Evolutionary conservation across 1,139 yeast genomes (phyloP).

Genomic region (Yarrowia galli): DNA sequence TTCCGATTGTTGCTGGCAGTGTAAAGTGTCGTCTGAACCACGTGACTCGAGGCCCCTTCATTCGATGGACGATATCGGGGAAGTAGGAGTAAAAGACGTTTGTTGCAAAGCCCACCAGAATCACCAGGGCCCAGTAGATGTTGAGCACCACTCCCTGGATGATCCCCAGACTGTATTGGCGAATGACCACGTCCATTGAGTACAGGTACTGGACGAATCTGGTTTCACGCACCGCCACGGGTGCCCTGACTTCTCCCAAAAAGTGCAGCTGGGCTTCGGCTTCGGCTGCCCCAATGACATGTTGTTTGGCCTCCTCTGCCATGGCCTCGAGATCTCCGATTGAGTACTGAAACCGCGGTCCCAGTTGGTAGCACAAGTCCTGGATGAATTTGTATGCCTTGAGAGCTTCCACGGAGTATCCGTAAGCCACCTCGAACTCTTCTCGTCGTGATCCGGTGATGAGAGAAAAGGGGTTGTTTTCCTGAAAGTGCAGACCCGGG

Average conservation of each 20-base stretch:
- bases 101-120: constrained; percentile 42
- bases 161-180: constrained; percentile 29
- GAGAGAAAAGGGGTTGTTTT: constrained; percentile 28
- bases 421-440: constrained; percentile 19
- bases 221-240: constrained; percentile 22
- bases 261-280: constrained; percentile 28
- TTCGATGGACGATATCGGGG: constrained; percentile 42
- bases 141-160: constrained; percentile 43
- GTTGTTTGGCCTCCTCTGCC: constrained; percentile 1
- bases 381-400: constrained; percentile 36
- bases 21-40: constrained; percentile 47
- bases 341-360: constrained; percentile 31
- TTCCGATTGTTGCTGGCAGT: constrained; percentile 49
- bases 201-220: constrained; percentile 29
- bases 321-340: constrained; percentile 21
- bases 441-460: constrained; percentile 7
- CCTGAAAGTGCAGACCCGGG: constrained; percentile 28
- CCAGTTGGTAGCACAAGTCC: constrained; percentile 27
- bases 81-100: constrained; percentile 41
- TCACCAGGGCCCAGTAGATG: constrained; percentile 46
- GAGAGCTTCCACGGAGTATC: constrained; percentile 22
- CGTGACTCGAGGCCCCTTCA: constrained; percentile 41
- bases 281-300: constrained; percentile 9
- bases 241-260: constrained; percentile 21
- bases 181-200: constrained; percentile 27